These are phyloP conservation scores for Kitagawia praeruptora DNA, from an alignment of 129 eudicot genomes.

Conservation along the genomic window DNA sequence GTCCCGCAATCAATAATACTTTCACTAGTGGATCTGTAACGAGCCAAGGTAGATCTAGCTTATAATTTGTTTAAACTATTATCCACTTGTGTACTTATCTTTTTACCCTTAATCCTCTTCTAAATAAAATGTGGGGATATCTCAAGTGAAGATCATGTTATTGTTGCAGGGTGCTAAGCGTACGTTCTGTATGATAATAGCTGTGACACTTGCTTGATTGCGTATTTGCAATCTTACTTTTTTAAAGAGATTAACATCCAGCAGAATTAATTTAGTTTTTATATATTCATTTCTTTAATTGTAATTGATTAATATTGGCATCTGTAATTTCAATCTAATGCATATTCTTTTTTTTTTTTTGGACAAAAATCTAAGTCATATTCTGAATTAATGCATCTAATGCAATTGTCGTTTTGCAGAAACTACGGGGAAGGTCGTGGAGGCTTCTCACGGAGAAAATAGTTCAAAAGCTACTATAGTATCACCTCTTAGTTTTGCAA, in stretches of 20 bases:
- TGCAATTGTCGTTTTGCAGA: background rate
- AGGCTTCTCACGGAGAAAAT: background rate
- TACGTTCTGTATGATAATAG: background rate
- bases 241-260: background rate
- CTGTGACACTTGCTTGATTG: background rate
- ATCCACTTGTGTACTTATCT: background rate
- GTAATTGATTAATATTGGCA: background rate
- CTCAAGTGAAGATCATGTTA: background rate
- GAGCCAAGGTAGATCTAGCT: background rate
- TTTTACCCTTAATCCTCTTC: background rate
- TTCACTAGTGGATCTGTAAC: background rate
- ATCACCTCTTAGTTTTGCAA: background rate
- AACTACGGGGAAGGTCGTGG: background rate
- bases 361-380: background rate
- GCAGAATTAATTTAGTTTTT: background rate
- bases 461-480: background rate
- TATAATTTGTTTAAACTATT: background rate
- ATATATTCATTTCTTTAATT: background rate
- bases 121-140: background rate
- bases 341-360: background rate
- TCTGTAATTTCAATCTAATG: background rate
- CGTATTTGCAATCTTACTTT: background rate
- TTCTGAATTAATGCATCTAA: background rate
- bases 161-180: background rate
- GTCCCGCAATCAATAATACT: background rate